phyloP scores from a whole-genome alignment of 306 rosid genomes.

The Fragaria vesca region DNA sequence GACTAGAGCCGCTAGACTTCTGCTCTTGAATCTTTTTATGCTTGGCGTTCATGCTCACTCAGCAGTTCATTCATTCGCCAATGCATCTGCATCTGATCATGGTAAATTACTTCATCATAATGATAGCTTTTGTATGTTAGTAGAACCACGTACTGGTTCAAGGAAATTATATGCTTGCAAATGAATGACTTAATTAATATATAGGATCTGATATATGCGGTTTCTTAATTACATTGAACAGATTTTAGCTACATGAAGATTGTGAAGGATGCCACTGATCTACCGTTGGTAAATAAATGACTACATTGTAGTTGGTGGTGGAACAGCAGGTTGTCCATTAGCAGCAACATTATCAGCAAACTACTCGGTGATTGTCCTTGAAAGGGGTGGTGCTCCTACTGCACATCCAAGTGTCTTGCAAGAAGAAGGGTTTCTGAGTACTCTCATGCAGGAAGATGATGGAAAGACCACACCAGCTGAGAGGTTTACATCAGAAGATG shows the following conservation, averaged over 20 bases:
- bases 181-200: no score
- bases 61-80: neutral
- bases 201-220: neutral
- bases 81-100: neutral
- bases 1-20: neutral
- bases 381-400: constrained; percentile 27
- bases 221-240: neutral
- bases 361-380: constrained; percentile 26
- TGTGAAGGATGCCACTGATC: constrained; percentile 17
- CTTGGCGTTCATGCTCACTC: neutral
- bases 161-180: no score
- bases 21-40: neutral
- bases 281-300: constrained; percentile 9
- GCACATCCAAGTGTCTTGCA: neutral
- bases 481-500: constrained; percentile 19
- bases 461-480: constrained; percentile 9
- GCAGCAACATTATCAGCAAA: constrained; percentile 33
- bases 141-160: no score
- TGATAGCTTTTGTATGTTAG: no score
- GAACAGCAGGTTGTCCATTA: constrained; percentile 41
- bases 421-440: neutral
- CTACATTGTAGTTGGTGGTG: constrained; percentile 43
- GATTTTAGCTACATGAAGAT: constrained; percentile 34
- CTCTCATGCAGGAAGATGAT: neutral
- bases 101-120: neutral